These are phyloP conservation scores for Auricularia sp. DNA, from an alignment of 768 basidiomycete species.

Conservation along the genomic window DNA sequence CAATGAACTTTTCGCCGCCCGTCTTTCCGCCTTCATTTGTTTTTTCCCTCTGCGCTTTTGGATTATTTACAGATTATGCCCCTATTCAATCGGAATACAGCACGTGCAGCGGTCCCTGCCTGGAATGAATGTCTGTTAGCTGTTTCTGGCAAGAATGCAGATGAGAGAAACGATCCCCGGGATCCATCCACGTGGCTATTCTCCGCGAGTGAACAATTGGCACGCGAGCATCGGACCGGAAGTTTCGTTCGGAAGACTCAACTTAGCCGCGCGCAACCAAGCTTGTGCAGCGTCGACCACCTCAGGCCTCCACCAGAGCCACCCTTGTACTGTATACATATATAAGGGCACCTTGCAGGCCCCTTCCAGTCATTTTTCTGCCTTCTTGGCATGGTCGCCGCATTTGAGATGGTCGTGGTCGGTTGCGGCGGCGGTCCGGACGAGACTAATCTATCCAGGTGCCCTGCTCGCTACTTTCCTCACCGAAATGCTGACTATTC, in stretches of 20 bases:
- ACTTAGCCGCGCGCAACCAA: background rate
- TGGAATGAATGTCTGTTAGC: background rate
- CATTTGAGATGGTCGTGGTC: slow-evolving; percentile 68
- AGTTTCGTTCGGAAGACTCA: background rate
- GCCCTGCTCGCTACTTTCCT: no score
- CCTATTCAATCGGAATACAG: background rate
- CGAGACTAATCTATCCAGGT: slow-evolving; percentile 60
- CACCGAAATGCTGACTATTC: no score
- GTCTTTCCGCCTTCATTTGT: background rate
- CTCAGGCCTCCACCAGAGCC: background rate
- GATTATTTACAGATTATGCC: background rate
- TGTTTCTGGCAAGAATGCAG: background rate
- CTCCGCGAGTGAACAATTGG: background rate
- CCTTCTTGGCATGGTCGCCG: slow-evolving; percentile 25
- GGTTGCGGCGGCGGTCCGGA: slow-evolving; percentile 84
- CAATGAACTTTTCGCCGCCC: background rate
- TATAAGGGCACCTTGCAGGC: background rate
- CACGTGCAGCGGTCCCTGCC: background rate
- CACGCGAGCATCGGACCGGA: background rate
- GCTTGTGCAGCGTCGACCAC: background rate
- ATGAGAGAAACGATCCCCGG: background rate
- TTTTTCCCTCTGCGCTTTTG: background rate
- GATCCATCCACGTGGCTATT: background rate
- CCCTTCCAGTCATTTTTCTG: background rate
- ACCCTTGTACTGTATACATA: background rate